Conservation (phyloP, 257 asterid species). For the Solanum microdontum region DNA sequence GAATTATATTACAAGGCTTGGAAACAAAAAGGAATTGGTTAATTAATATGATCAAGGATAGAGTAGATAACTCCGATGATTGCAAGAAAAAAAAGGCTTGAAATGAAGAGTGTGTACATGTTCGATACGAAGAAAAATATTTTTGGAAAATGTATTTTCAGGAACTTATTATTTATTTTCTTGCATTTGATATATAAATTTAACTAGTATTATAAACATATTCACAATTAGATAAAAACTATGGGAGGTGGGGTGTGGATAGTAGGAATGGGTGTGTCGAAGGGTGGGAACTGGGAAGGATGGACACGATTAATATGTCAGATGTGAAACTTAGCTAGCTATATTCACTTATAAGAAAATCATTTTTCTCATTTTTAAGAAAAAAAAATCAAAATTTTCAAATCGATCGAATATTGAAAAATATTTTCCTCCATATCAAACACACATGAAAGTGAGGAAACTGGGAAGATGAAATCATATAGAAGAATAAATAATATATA, state of each 20-base stretch:
- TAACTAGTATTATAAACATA: neutral
- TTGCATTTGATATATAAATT: too few relatives aligned
- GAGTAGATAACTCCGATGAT: neutral
- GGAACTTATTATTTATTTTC: neutral
- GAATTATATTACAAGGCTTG: neutral
- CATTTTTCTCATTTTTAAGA: neutral
- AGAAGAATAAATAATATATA: too few relatives aligned
- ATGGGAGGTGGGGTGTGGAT: neutral
- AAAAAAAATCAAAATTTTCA: neutral
- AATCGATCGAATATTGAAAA: neutral
- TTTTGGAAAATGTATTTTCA: accelerated
- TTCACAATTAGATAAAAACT: neutral
- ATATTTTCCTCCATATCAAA: neutral
- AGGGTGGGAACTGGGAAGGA: neutral
- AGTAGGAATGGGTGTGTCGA: neutral
- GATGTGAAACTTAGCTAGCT: neutral
- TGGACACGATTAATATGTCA: neutral
- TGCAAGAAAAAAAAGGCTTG: neutral
- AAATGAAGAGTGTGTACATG: neutral
- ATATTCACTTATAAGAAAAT: neutral
- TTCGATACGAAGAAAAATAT: neutral
- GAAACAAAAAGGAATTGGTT: neutral
- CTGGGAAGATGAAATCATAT: neutral
- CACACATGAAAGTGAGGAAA: neutral
- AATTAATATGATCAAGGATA: neutral